Evolutionary conservation across 331 rosid species (phyloP).

Genomic region (Pyracantha coccinea): DNA sequence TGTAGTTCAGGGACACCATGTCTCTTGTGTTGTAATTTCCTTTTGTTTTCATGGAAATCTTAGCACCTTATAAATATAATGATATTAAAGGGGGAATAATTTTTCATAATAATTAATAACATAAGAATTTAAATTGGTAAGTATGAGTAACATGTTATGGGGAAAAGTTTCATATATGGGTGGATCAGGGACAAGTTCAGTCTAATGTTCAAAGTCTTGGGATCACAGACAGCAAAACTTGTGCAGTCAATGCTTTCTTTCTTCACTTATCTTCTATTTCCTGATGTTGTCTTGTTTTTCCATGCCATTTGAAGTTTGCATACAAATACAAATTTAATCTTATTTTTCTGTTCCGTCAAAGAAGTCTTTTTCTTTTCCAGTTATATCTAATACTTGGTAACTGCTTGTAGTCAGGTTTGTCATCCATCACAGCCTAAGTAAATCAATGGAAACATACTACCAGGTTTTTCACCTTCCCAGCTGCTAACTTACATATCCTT

Average conservation of each 20-base stretch:
- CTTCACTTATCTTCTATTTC: background rate
- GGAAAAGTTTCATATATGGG: background rate
- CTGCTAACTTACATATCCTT: constrained; percentile 7
- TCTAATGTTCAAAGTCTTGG: background rate
- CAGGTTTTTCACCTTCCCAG: constrained; percentile 51
- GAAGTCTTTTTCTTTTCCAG: background rate
- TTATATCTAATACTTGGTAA: constrained; percentile 21
- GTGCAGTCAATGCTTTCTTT: background rate
- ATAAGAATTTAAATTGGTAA: background rate
- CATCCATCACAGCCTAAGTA: constrained; percentile 98
- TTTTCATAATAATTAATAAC: background rate
- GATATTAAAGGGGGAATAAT: background rate
- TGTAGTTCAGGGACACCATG: background rate
- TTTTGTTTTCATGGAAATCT: background rate
- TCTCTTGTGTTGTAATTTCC: background rate
- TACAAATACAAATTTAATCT: background rate
- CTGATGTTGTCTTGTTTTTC: background rate
- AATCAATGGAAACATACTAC: constrained; percentile 98
- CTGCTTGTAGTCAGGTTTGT: constrained; percentile 89
- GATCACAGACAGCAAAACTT: background rate
- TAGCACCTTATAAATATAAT: background rate
- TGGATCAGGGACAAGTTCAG: background rate
- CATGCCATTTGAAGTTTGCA: background rate
- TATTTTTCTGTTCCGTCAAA: constrained; percentile 5
- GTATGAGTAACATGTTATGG: background rate